Evolutionary conservation across 2,329 filamentous ascomycete species (phyloP), one percentile per base, ranked within the genome.

Genomic region (Tetracladium maxilliforme): DNA sequence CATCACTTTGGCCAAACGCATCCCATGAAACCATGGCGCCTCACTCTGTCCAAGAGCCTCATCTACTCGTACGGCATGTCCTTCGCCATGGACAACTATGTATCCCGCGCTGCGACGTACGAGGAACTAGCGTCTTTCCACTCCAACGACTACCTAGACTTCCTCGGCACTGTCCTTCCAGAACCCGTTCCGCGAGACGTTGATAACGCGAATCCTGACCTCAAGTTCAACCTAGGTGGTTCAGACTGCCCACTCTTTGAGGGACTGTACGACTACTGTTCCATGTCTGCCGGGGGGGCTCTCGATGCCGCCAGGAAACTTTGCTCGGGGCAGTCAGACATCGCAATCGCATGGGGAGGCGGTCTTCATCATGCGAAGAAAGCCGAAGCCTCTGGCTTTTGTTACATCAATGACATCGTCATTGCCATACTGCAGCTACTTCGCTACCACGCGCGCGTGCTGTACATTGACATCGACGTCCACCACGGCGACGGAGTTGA

Each of bases 351-450:
- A 41, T 98, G 90, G 90, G 90, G 84, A 11, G 90, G 90, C 18
- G 90, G 90, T 8, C 66, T 98, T 16, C 90, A 98, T 50, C 90
- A 98, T 44, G 90, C 90, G 22, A 94, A 95, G 52, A 90, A 87
- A 46, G 71, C 77, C 26, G 84, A 93, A 52, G 87, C 90, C 1
- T 87, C 79, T 10, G 90, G 90, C 1, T 98, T 98, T 52, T 98
- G 90, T 57, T 98, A 98, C 55, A 84, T 95, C 55, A 98, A 98
- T 50, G 90, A 98, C 51, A 95, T 95, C 41, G 90, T 95, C 30
- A 67, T 98, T 23, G 83, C 80, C 18, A 90, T 94, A 39, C 65
- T 95, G 19, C 79, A 94, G 47, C 67, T 98, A 7, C 61, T 95
- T 10, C 75, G 80, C 16, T 68, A 76, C 42, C 71, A 86, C 39